These are phyloP conservation scores for Brassica juncea DNA, from an alignment of 345 rosid species.

Conservation along the genomic window DNA sequence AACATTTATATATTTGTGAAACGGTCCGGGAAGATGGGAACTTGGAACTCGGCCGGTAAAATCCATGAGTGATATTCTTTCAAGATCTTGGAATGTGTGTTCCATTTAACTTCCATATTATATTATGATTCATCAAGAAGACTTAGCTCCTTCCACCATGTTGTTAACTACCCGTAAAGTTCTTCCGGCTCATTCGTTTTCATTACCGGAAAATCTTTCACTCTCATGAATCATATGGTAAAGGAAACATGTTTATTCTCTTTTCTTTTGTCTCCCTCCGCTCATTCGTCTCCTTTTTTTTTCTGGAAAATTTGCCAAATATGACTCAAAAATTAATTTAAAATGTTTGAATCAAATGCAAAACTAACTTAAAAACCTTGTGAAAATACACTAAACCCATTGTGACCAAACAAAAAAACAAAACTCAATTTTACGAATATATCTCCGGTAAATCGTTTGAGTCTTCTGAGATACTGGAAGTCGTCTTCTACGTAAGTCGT, in stretches of 20 bases:
- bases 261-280: slow-evolving; percentile 22
- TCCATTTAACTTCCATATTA: slow-evolving; percentile 13
- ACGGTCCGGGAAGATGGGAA: slow-evolving; percentile 56
- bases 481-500: too few relatives aligned
- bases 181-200: slow-evolving; percentile 25
- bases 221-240: slow-evolving; percentile 42
- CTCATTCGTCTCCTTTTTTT: neutral
- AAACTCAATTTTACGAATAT: too few relatives aligned
- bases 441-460: too few relatives aligned
- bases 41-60: slow-evolving; percentile 23
- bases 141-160: slow-evolving; percentile 39
- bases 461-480: too few relatives aligned
- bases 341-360: too few relatives aligned
- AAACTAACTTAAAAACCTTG: too few relatives aligned
- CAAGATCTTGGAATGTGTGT: slow-evolving; percentile 56
- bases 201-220: slow-evolving; percentile 46
- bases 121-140: slow-evolving; percentile 48
- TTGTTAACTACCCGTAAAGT: slow-evolving; percentile 1
- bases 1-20: slow-evolving; percentile 32
- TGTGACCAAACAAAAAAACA: too few relatives aligned
- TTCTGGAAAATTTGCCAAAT: too few relatives aligned
- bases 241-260: slow-evolving; percentile 49
- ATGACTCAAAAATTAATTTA: too few relatives aligned
- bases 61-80: slow-evolving; percentile 34
- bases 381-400: too few relatives aligned